Evolutionary conservation across 345 rosid genomes (phyloP).

Genomic region (Camelina neglecta): DNA sequence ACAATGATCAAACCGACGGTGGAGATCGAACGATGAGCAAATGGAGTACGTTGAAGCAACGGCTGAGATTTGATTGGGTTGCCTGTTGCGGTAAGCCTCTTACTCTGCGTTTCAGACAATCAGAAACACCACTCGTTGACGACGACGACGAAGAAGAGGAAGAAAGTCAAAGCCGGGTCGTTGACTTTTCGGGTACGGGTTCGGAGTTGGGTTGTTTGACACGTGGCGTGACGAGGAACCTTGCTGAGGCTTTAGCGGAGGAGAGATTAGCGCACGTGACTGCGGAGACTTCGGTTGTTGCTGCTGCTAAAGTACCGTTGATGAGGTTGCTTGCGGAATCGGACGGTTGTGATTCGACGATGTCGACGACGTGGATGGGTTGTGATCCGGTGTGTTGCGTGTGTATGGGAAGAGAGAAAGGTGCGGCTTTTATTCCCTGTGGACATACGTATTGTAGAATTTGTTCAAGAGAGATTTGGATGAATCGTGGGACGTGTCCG

Average conservation of each 20-base stretch:
- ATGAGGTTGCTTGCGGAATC: conserved; percentile 55
- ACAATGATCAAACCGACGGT: conserved; percentile 46
- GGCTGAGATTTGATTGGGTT: conserved; percentile 66
- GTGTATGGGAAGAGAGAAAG: conserved; percentile 92
- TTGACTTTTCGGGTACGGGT: conserved; percentile 5
- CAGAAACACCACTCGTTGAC: conserved; percentile 39
- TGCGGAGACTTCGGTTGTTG: not conserved
- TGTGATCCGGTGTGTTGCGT: conserved; percentile 77
- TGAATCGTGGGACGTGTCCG: conserved; percentile 69
- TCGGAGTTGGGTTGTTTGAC: conserved; percentile 34
- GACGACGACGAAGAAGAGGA: conserved; percentile 36
- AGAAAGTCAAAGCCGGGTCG: conserved; percentile 32
- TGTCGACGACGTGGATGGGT: conserved; percentile 38
- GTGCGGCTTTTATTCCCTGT: conserved; percentile 93
- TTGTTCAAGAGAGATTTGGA: conserved; percentile 77
- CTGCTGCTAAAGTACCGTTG: conserved; percentile 54
- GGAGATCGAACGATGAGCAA: conserved; percentile 40
- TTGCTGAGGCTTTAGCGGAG: conserved; percentile 78
- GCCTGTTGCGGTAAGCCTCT: conserved; percentile 62
- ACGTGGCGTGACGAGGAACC: conserved; percentile 53
- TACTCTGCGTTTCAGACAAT: conserved; percentile 50
- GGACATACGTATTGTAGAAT: conserved; percentile 84
- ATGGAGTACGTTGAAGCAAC: conserved; percentile 70
- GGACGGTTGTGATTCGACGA: conserved; percentile 34
- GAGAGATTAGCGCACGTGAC: conserved; percentile 61